Percentiles rank a stretch among this genome's conserved stretches.
Evolutionary conservation across 2,329 filamentous ascomycete genomes (phyloP).

Genomic region (Ophiostoma sp.): DNA sequence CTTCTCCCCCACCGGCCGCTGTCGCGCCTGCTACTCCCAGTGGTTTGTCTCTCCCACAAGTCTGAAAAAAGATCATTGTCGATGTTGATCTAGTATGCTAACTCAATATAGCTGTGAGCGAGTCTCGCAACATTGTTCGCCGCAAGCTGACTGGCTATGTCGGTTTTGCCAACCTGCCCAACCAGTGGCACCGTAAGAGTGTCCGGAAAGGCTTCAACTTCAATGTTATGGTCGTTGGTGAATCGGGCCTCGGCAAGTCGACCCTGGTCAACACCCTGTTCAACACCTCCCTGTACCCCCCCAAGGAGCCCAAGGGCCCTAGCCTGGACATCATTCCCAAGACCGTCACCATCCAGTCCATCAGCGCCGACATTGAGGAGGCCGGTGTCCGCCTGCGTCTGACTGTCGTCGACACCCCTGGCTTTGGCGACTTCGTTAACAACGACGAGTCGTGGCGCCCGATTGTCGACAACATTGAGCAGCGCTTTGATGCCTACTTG

Average conservation of each 20-base stretch:
- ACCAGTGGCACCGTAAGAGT: constrained; percentile 99
- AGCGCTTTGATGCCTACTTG: constrained; percentile 95
- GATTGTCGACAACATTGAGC: constrained; percentile 99
- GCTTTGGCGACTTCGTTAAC: constrained; percentile 99
- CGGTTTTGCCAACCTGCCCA: constrained; percentile 96
- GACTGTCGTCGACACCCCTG: constrained; percentile 95
- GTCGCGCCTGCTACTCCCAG: constrained; percentile 37
- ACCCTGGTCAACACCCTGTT: constrained; percentile 98
- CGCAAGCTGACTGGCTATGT: constrained; percentile 98
- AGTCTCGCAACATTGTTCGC: constrained; percentile 92
- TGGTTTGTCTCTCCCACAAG: neutral
- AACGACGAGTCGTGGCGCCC: constrained; percentile 99
- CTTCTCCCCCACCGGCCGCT: constrained; percentile 38
- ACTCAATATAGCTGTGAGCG: constrained; percentile 41
- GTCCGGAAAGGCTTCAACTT: constrained; percentile 99
- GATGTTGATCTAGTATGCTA: neutral
- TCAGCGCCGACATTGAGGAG: constrained; percentile 96
- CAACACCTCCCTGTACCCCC: constrained; percentile 98
- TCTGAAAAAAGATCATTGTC: neutral
- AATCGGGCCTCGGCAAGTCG: constrained; percentile 98
- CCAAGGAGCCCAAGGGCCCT: constrained; percentile 95
- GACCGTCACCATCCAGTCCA: constrained; percentile 91
- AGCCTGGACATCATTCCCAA: constrained; percentile 98
- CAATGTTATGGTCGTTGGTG: constrained; percentile 99
- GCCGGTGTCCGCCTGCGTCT: constrained; percentile 93